Evolutionary conservation across 192 early-diverging fungal species (phyloP), one percentile per base, ranked within the genome.

Genomic region (Coemansia sp.): DNA sequence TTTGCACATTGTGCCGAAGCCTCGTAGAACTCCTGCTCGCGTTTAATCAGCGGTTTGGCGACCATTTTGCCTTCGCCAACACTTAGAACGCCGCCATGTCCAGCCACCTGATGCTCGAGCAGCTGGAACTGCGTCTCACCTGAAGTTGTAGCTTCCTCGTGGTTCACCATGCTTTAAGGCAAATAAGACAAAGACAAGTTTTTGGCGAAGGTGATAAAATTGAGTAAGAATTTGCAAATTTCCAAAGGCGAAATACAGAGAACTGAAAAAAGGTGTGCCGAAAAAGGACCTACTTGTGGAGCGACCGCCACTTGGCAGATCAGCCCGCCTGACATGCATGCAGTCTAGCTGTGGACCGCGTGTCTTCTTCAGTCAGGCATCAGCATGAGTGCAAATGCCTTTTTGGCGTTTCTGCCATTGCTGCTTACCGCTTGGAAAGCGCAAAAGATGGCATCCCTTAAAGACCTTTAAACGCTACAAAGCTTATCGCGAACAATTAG

Each of bases 1-100:
- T 84, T 83, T 7, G 87, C 68, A 69, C 86, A 73, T 33, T 72
- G 27, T 22, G 66, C 74, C n/a, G 33, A 22, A 36, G 86, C 72
- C 68, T 92, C 87, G 74, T 96, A 96, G 76, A 97, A 96, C 63
- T 73, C 66, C 20, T 84, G 78, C 77, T 97, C 95, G 47, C 79
- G 84, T 40, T 72, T 61, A 39, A 83, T 77, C 38, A 86, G 83
- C 33, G 89, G 90, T 73, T 97, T 97, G 52, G 92, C 78, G 7
- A 97, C 68, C 52, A 92, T 84, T 41, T 89, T 89, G 38, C 85
- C 79, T 22, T 87, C 89, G 15, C 88, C 87, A 33, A 86, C 74
- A 11, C 81, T 78, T 39, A 96, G 69, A 3, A 92, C 78, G 33
- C 87, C 86, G 38, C 87, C 88, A 69, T 96, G 95, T 0, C 95